These are phyloP conservation scores for Metarhizium anisopliae DNA, from an alignment of 2,329 filamentous ascomycete genomes.

Conservation along the genomic window DNA sequence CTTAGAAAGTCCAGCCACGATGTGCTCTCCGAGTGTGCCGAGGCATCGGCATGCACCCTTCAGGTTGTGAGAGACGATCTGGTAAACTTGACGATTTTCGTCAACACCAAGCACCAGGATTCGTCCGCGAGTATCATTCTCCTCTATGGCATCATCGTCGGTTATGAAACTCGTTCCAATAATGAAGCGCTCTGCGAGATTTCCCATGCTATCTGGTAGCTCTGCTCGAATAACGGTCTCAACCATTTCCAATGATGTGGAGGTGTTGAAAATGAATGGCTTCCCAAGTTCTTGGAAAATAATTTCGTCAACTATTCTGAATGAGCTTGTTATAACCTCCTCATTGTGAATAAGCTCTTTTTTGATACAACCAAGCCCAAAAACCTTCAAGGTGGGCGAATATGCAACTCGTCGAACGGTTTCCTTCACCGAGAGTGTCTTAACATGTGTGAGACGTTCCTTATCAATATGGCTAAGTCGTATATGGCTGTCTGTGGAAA, in stretches of 20 bases:
- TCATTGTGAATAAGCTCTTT: constrained; percentile 60
- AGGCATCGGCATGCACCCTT: constrained; percentile 77
- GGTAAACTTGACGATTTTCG: constrained; percentile 61
- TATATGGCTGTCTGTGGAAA: constrained; percentile 69
- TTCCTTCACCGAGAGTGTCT: constrained; percentile 66
- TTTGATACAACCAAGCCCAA: constrained; percentile 79
- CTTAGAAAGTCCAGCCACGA: constrained; percentile 85
- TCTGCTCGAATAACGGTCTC: constrained; percentile 76
- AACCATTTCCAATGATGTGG: constrained; percentile 57
- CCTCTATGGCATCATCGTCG: constrained; percentile 44
- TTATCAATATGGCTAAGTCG: constrained; percentile 76
- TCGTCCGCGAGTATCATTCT: constrained; percentile 52
- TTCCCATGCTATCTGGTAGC: constrained; percentile 49
- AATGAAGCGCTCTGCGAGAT: constrained; percentile 68
- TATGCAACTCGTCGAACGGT: constrained; percentile 85
- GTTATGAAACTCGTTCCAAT: constrained; percentile 76
- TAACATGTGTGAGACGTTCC: constrained; percentile 81
- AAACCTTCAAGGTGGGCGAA: constrained; percentile 67
- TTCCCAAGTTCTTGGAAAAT: constrained; percentile 69
- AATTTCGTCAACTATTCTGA: constrained; percentile 86
- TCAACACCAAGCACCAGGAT: constrained; percentile 81
- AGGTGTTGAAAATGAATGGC: constrained; percentile 50
- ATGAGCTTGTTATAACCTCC: constrained; percentile 70
- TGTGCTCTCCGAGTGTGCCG: constrained; percentile 62
- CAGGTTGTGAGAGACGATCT: constrained; percentile 59